phyloP scores from a whole-genome alignment of 1,284 basidiomycete genomes.

The Ganoderma leucocontextum region DNA sequence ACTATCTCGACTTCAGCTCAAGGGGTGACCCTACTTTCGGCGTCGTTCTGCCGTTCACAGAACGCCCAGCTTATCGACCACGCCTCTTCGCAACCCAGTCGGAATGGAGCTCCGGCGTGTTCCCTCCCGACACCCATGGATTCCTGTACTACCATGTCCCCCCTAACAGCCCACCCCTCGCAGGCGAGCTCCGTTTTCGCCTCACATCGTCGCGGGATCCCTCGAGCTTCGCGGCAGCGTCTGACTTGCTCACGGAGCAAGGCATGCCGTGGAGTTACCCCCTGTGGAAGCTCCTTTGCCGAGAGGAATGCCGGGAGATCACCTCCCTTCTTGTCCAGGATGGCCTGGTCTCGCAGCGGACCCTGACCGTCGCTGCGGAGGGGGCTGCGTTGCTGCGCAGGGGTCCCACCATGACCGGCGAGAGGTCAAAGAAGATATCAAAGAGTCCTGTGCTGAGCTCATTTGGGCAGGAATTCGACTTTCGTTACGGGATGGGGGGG shows the following conservation, averaged over 20 bases:
- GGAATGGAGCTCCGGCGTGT: neutral
- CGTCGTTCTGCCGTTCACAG: neutral
- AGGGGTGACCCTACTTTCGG: neutral
- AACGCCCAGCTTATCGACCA: neutral
- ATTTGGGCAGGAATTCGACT: slow-evolving; percentile 1
- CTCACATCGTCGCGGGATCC: neutral
- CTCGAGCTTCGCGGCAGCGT: neutral
- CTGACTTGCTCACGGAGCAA: neutral
- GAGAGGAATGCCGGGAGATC: neutral
- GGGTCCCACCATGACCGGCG: too few relatives aligned
- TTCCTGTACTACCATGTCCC: neutral
- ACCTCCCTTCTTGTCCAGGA: neutral
- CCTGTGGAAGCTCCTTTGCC: neutral
- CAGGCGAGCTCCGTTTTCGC: slow-evolving; percentile 1
- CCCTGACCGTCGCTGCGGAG: neutral
- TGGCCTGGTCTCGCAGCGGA: neutral
- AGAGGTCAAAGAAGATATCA: too few relatives aligned
- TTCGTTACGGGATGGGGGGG: too few relatives aligned
- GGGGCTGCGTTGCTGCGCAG: neutral
- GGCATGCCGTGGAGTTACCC: neutral
- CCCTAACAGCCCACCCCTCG: neutral
- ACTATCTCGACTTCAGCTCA: slow-evolving; percentile 31
- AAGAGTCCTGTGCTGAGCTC: neutral
- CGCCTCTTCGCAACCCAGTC: neutral
- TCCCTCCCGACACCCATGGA: neutral